phyloP scores from a whole-genome alignment of 306 rosid species.

The Glycine tomentella region DNA sequence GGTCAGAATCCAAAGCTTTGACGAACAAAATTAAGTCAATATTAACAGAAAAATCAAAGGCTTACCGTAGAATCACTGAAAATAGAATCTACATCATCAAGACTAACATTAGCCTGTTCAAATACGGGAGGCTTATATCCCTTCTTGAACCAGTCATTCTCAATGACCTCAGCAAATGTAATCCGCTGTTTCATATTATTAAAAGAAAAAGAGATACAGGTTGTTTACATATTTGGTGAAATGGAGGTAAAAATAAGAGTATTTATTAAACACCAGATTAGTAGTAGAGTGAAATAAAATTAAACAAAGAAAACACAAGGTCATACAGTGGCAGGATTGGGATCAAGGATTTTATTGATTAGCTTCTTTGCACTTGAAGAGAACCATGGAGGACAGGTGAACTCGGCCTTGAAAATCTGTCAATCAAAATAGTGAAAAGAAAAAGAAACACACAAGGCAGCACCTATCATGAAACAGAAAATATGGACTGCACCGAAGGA shows the following conservation, averaged over 20 bases:
- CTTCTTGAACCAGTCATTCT: constrained; percentile 97
- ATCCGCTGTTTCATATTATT: constrained; percentile 73
- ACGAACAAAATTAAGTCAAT: constrained; percentile 34
- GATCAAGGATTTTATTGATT: constrained; percentile 90
- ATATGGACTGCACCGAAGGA: too few species aligned
- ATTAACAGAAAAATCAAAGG: constrained; percentile 18
- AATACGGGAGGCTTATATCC: constrained; percentile 85
- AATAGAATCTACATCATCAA: constrained; percentile 78
- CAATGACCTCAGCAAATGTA: constrained; percentile 78
- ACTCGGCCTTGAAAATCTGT: constrained; percentile 95
- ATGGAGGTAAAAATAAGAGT: not conserved
- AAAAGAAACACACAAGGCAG: constrained; percentile 17
- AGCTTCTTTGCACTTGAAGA: constrained; percentile 88
- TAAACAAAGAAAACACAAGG: constrained; percentile 13
- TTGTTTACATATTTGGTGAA: constrained; percentile 27
- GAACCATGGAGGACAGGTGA: constrained; percentile 89
- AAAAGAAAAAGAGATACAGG: constrained; percentile 37
- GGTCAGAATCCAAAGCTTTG: constrained; percentile 35
- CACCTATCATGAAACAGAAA: too few species aligned
- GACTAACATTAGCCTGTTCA: constrained; percentile 75
- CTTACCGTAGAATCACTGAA: constrained; percentile 73
- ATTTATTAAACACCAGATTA: constrained; percentile 26
- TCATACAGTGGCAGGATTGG: constrained; percentile 81
- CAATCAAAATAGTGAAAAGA: not conserved
- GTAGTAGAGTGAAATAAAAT: constrained; percentile 14